phyloP scores from a whole-genome alignment of 148 eudicot species.

The Vaccinium corymbosum region DNA sequence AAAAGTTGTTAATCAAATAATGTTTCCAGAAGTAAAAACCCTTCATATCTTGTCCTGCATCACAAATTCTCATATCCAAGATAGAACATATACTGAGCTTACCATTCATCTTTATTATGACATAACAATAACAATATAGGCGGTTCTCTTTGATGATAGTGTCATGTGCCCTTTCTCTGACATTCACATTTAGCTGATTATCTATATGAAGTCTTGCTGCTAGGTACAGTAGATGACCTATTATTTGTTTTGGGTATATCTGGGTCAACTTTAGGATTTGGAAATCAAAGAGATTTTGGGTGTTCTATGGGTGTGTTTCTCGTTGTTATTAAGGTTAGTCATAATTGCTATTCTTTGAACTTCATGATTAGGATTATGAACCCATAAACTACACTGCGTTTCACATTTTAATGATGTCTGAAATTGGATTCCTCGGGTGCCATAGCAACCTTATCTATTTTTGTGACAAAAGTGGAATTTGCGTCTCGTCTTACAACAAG shows the following conservation, averaged over 20 bases:
- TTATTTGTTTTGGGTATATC: background rate
- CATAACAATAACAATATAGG: background rate
- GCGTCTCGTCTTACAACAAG: background rate
- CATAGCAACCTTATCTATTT: background rate
- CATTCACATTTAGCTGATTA: constrained; percentile 5
- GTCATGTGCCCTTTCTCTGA: background rate
- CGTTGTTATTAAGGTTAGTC: constrained; percentile 9
- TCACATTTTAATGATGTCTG: background rate
- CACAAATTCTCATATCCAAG: background rate
- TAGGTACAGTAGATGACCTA: background rate
- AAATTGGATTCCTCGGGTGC: background rate
- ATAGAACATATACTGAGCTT: background rate
- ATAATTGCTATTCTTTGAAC: background rate
- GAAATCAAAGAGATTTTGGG: background rate
- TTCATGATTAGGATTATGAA: background rate
- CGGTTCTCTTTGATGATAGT: background rate
- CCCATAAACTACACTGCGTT: background rate
- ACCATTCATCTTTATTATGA: constrained; percentile 8
- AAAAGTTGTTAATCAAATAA: too few species aligned
- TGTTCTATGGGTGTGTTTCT: background rate
- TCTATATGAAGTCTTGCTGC: background rate
- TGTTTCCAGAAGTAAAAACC: too few species aligned
- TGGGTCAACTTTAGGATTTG: background rate
- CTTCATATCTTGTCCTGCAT: too few species aligned
- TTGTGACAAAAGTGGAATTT: background rate